Evolutionary conservation across 495 filamentous ascomycete genomes (phyloP).

Genomic region (Thermothielavioides terrestris): DNA sequence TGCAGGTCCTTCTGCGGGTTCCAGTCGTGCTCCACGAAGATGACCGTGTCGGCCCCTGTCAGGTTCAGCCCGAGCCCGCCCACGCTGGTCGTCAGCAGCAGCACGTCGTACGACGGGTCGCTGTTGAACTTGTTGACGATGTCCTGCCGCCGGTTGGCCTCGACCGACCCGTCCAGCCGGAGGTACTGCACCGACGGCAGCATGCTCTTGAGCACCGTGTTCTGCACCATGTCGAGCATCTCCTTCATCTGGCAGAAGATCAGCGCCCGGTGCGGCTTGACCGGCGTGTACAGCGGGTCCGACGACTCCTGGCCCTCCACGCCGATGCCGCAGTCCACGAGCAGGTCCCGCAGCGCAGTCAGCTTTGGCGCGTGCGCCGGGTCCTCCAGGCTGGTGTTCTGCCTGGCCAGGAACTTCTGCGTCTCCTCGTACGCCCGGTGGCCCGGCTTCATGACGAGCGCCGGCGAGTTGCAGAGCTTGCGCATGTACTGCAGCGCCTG

Average conservation of each 20-base stretch:
- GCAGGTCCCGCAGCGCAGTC: slow-evolving; percentile 74
- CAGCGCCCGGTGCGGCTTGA: slow-evolving; percentile 88
- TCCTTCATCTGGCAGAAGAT: slow-evolving; percentile 99
- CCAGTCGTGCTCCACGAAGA: slow-evolving; percentile 99
- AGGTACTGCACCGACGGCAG: slow-evolving; percentile 83
- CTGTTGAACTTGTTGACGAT: slow-evolving; percentile 98
- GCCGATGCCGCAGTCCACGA: slow-evolving; percentile 94
- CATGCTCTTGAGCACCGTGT: slow-evolving; percentile 74
- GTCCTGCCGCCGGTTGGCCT: slow-evolving; percentile 82
- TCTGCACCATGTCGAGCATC: slow-evolving; percentile 97
- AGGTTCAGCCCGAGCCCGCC: slow-evolving; percentile 92
- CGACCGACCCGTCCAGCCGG: slow-evolving; percentile 84
- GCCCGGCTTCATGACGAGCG: slow-evolving; percentile 85
- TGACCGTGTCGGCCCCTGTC: slow-evolving; percentile 95
- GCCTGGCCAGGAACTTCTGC: slow-evolving; percentile 59
- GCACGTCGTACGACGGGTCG: slow-evolving; percentile 87
- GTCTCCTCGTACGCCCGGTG: slow-evolving; percentile 87
- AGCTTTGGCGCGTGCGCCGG: slow-evolving; percentile 87
- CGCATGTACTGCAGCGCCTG: slow-evolving; percentile 99
- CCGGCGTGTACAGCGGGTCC: slow-evolving; percentile 54
- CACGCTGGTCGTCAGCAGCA: slow-evolving; percentile 88
- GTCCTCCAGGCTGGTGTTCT: slow-evolving; percentile 72
- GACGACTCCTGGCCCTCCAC: slow-evolving; percentile 59
- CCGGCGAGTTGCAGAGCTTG: slow-evolving; percentile 94
- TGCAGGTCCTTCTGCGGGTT: slow-evolving; percentile 98